Conservation (phyloP, 2,329 filamentous ascomycete species). For the Epichloe sp. region DNA sequence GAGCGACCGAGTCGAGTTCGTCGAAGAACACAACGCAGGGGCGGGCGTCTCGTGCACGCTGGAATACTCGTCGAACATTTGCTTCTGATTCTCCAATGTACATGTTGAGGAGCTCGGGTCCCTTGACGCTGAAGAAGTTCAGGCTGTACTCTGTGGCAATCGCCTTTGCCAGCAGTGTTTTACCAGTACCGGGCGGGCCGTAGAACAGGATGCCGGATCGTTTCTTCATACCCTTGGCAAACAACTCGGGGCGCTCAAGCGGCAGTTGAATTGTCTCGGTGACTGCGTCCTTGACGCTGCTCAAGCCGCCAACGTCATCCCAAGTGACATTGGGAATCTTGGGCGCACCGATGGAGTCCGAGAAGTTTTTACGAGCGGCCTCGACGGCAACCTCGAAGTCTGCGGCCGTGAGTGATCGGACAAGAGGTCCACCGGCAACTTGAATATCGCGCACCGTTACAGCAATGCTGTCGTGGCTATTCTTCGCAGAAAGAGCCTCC, state of each 20-base stretch:
- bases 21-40: slow-evolving; percentile 92
- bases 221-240: slow-evolving; percentile 97
- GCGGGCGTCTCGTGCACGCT: slow-evolving; percentile 70
- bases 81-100: slow-evolving; percentile 92
- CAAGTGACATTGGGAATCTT: slow-evolving; percentile 96
- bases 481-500: slow-evolving; percentile 50
- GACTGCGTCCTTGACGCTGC: slow-evolving; percentile 92
- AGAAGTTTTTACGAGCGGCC: slow-evolving; percentile 92
- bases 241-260: slow-evolving; percentile 80
- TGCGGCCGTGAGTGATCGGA: slow-evolving; percentile 62
- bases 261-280: slow-evolving; percentile 93
- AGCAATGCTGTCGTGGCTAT: slow-evolving; percentile 20
- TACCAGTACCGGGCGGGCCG: slow-evolving; percentile 80
- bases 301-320: slow-evolving; percentile 88
- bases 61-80: slow-evolving; percentile 81
- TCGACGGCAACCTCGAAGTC: slow-evolving; percentile 94
- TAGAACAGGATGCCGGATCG: slow-evolving; percentile 88
- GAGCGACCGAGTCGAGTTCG: slow-evolving; percentile 83
- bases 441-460: slow-evolving; percentile 73
- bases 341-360: slow-evolving; percentile 89
- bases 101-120: slow-evolving; percentile 86
- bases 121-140: slow-evolving; percentile 91
- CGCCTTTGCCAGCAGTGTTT: slow-evolving; percentile 83
- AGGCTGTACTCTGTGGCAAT: slow-evolving; percentile 89
- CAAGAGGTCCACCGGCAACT: slow-evolving; percentile 69